Conservation (phyloP, 176 grass and related monocot genomes). For the Elymus sibiricus region DNA sequence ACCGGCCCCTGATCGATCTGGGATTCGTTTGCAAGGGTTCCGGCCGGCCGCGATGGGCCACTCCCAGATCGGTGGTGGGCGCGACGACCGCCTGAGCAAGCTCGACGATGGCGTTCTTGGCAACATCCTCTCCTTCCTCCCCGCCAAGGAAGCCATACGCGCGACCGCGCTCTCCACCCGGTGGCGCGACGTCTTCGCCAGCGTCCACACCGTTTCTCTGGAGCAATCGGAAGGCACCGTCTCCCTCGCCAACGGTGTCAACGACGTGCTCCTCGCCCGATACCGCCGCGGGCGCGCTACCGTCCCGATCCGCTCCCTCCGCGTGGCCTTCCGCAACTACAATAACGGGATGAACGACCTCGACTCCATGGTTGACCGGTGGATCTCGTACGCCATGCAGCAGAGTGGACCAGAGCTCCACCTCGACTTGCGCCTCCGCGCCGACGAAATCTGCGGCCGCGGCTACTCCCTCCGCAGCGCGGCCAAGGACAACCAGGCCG, state of each 20-base stretch:
- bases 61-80: not conserved
- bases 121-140: constrained; percentile 31
- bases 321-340: not conserved
- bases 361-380: not conserved
- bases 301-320: not conserved
- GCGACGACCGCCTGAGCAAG: not conserved
- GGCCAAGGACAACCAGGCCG: not conserved
- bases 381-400: not conserved
- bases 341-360: not conserved
- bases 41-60: not conserved
- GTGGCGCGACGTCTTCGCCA: not conserved
- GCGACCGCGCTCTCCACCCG: not conserved
- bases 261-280: not conserved
- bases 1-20: not conserved
- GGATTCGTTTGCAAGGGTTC: not conserved
- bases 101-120: not conserved
- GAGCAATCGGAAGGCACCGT: not conserved
- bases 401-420: not conserved
- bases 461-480: not conserved
- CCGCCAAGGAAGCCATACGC: not conserved
- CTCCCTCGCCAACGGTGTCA: not conserved
- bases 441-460: not conserved
- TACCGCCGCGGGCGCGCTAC: not conserved
- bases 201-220: constrained; percentile 14
- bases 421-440: not conserved